Percentiles rank a stretch among this genome's conserved stretches.
phyloP scores from a whole-genome alignment of 139 green algal genomes.

The Spirogloea muscicola region DNA sequence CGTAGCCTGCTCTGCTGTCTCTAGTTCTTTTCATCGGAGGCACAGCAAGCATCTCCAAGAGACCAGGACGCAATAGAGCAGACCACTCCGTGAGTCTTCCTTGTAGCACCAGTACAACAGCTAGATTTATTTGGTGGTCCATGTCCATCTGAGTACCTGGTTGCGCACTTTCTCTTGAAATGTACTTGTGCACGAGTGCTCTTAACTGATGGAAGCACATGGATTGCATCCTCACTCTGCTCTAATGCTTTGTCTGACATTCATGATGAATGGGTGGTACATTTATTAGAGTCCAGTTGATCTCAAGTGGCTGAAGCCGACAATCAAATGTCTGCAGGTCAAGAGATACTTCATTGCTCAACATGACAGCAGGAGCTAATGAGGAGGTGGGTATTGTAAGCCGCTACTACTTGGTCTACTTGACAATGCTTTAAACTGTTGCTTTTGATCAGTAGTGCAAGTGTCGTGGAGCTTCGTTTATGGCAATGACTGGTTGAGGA shows the following conservation, averaged over 20 bases:
- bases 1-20: neutral
- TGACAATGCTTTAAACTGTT: too few species aligned
- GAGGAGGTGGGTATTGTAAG: slow-evolving; percentile 29
- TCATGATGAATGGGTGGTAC: neutral
- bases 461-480: too few species aligned
- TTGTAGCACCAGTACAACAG: neutral
- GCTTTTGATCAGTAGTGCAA: too few species aligned
- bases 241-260: neutral
- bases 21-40: neutral
- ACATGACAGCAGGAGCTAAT: slow-evolving; percentile 20
- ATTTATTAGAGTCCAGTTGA: neutral
- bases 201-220: too few species aligned
- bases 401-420: too few species aligned
- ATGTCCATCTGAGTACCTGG: neutral
- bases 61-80: too few species aligned
- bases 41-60: neutral
- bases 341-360: slow-evolving; percentile 11
- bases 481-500: too few species aligned
- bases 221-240: neutral
- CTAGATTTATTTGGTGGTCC: neutral
- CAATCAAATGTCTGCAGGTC: neutral
- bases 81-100: neutral
- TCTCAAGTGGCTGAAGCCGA: neutral
- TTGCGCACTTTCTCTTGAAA: too few species aligned
- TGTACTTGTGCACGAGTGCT: too few species aligned